Evolutionary conservation across 192 early-diverging fungal genomes (phyloP), one percentile per base, ranked within the genome.

Genomic region (Chytriomyces sp.): DNA sequence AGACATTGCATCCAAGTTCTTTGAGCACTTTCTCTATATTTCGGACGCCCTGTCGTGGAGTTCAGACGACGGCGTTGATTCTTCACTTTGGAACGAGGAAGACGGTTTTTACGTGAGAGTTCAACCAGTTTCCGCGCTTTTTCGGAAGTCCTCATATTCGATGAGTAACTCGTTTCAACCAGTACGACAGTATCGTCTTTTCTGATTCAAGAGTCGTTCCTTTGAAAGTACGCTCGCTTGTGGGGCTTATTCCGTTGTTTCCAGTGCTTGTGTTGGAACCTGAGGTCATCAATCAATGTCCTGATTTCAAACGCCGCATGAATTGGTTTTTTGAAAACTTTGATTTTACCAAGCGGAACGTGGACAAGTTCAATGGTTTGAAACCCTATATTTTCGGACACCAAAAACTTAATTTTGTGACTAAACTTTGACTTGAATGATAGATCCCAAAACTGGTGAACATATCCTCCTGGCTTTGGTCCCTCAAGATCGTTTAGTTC

Each of bases 1-100:
- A 79, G 85, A 86, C 57, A 88, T 88, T 50, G 87, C 87, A 16
- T 85, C 85, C 23, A 86, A 86, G 71, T 88, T 86, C 79, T 74
- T 88, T 53, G 85, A 88, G 67, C 87, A 88, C 79, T 88, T 87
- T 76, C 82, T 88, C 67, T 83, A 87, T 76, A 87, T 88, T 53
- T 86, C 87, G 45, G 86, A 88, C 59, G 87, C 87, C 2, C 81
- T 88, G 71, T 85, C 86, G 2, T 88, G 82, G 53, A 67, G 77
- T 1, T 65, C 77, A 9, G 61, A 67, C 3, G 78, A 69, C 18
- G 76, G 76, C 18, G 82, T 82, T 50, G 74, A 82, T 62, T 62
- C 72, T 16, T 79, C 78, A 24, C 76, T 87, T 5, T 87, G 85
- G 85, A 77, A 87, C 61, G 53, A 72, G 11, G 60, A 60, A 49